Evolutionary conservation across 2,329 filamentous ascomycete genomes (phyloP), one percentile per base, ranked within the genome.

Genomic region (Emmonsiellopsis sp.): DNA sequence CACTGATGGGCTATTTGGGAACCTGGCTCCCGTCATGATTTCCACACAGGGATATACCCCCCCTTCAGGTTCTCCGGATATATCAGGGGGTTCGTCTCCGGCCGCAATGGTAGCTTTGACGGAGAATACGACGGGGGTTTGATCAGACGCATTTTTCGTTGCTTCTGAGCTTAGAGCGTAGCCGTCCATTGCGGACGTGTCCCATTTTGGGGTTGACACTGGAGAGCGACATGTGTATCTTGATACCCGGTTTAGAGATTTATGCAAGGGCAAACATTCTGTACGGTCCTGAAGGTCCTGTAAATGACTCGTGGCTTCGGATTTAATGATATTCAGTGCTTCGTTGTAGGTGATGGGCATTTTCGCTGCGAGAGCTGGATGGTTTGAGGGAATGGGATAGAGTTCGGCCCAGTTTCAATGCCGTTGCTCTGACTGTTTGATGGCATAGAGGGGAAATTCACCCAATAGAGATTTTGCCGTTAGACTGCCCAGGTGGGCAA

Each of bases 181-280:
- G 1, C 63, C 63, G 40, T 65, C 63, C 62, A 66, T 65, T 3
- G 62, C 63, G 6, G 63, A 66, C 1, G 64, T 65, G 40, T 67
- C 63, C 45, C 58, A 56, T 36, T 53, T 53, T 6, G 62, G 63
- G 1, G 58, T 63, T 3, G 58, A 56, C 13, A 53, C 47, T 3
- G 57, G 55, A 13, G 54, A 42, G 17, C 11, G 14, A 36, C 47
- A 36, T 54, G 33, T 40, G 5, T 40, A 33, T 33, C 52, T 49
- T 44, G 42, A 44, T 13, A 27, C 14, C 9, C 1, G 42, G 42
- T 14, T 27, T 44, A 27, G 2, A 14, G 42, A 3, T 14, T 44
- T 44, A 3, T 44, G 10, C 6, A 44, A 27, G 4, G 42, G 42
- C 0, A 44, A 9, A 9, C 8, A 3, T 44, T 44, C 42, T 39